phyloP scores from a whole-genome alignment of 106 monocot species.

The Phalaenopsis aphrodite region DNA sequence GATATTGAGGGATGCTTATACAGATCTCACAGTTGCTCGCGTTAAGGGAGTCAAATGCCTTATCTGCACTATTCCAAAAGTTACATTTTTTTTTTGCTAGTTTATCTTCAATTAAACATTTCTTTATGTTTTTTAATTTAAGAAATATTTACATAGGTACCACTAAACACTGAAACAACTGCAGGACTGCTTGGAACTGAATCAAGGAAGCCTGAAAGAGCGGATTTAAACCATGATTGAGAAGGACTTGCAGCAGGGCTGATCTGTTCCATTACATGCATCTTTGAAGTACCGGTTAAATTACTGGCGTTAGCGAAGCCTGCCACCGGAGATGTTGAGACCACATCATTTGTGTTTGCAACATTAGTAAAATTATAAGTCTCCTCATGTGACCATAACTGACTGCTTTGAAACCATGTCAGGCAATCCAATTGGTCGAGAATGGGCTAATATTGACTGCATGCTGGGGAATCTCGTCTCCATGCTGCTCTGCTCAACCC shows the following conservation, averaged over 20 bases:
- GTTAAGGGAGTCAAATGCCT: too few species aligned
- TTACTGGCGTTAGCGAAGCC: not conserved
- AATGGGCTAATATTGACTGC: constrained; percentile 2
- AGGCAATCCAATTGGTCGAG: constrained; percentile 17
- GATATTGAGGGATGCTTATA: constrained; percentile 26
- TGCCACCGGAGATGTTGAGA: constrained; percentile 12
- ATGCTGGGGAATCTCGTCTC: not conserved
- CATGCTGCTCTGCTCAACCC: not conserved
- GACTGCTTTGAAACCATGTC: constrained; percentile 17
- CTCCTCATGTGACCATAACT: constrained; percentile 37
- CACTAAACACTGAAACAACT: constrained; percentile 32
- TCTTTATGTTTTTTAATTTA: too few species aligned
- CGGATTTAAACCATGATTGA: constrained; percentile 45
- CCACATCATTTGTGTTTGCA: constrained; percentile 9
- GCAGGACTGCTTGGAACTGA: constrained; percentile 84
- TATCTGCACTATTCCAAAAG: not conserved
- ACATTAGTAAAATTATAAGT: constrained; percentile 2
- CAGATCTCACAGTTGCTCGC: constrained; percentile 27
- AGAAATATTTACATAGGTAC: too few species aligned
- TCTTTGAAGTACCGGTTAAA: not conserved
- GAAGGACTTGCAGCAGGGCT: constrained; percentile 9
- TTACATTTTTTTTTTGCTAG: not conserved
- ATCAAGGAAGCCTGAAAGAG: constrained; percentile 42
- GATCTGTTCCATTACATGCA: not conserved
- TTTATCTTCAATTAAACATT: too few species aligned